Evolutionary conservation across 495 filamentous ascomycete genomes (phyloP), one percentile per base, ranked within the genome.

Genomic region (Neurospora intermedia): DNA sequence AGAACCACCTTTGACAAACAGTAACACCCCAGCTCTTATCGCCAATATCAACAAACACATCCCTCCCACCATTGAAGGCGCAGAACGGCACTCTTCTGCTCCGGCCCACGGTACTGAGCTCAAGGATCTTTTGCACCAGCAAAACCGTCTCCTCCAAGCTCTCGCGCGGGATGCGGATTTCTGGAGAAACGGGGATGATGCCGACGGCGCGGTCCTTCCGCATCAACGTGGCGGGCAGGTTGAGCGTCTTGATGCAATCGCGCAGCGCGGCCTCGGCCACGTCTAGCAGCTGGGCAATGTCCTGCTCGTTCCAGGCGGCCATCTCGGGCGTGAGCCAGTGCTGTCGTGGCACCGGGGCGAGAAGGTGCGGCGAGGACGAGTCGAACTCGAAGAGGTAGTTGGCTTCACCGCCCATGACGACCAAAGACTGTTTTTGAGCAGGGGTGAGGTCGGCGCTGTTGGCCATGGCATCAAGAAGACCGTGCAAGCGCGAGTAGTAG

Each of bases 21-120:
- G 92, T 84, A 31, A 99, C 96, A 73, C 96, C 96, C 90, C 93
- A 95, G 48, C 91, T 91, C 80, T 99, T 99, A 81, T 99, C 96
- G 69, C 96, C 96, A 76, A 99, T 98, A 82, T 99, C 96, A 45
- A 99, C 95, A 79, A 99, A 99, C 31, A 98, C 93, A 79, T 98
- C 94, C 72, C 96, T 94, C 9, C 95, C 94, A 31, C 94, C 96
- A 80, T 99, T 98, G 84, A 99, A 99, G 31, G 96, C 96, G 78
- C 96, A 99, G 78, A 99, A 99, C 1, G 96, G 96, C 23, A 99
- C 83, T 5, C 88, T 81, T 3, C 78, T 75, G 75, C 77, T 77
- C 70, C 82, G 79, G 38, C 81, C 80, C 45, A 79, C 81, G 42
- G 86, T 83, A 43, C 91, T 95, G 59, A 94, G 86, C 79, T 98